Evolutionary conservation across 345 rosid genomes (phyloP).

Genomic region (Boechera divaricarpa): DNA sequence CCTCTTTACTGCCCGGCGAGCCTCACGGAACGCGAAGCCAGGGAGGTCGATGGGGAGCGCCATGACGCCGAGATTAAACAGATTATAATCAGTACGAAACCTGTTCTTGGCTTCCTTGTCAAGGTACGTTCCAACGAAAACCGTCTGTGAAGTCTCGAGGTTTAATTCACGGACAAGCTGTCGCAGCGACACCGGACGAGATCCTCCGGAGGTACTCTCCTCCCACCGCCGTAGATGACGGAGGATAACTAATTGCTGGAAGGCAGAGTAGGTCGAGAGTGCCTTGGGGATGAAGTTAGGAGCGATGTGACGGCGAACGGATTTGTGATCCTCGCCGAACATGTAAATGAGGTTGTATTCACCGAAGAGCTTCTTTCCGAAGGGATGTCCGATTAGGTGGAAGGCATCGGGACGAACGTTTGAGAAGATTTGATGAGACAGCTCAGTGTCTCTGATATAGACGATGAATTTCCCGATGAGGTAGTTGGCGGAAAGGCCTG

Average conservation of each 20-base stretch:
- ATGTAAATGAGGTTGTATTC: conserved; percentile 83
- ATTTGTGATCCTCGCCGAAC: conserved; percentile 85
- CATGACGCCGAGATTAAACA: conserved; percentile 81
- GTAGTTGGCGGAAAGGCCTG: conserved; percentile 75
- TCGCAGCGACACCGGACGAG: conserved; percentile 52
- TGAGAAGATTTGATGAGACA: conserved; percentile 70
- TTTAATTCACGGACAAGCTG: conserved; percentile 69
- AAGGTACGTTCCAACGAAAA: conserved; percentile 76
- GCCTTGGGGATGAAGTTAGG: conserved; percentile 85
- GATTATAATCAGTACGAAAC: conserved; percentile 66
- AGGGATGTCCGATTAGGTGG: conserved; percentile 77
- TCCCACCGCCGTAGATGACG: conserved; percentile 66
- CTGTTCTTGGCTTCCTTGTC: conserved; percentile 41
- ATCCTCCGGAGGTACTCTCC: conserved; percentile 15
- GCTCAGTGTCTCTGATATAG: conserved; percentile 65
- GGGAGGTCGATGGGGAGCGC: conserved; percentile 79
- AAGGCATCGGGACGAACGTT: conserved; percentile 89
- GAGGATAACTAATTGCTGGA: conserved; percentile 72
- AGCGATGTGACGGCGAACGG: conserved; percentile 77
- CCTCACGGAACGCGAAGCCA: conserved; percentile 72
- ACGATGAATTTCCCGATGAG: conserved; percentile 70
- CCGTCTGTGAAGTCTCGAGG: conserved; percentile 88
- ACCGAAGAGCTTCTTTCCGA: conserved; percentile 86
- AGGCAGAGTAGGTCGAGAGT: conserved; percentile 65
- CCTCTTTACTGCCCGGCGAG: conserved; percentile 70